Evolutionary conservation across 164 flowering plant species (phyloP).

Genomic region (Taxillus chinensis): DNA sequence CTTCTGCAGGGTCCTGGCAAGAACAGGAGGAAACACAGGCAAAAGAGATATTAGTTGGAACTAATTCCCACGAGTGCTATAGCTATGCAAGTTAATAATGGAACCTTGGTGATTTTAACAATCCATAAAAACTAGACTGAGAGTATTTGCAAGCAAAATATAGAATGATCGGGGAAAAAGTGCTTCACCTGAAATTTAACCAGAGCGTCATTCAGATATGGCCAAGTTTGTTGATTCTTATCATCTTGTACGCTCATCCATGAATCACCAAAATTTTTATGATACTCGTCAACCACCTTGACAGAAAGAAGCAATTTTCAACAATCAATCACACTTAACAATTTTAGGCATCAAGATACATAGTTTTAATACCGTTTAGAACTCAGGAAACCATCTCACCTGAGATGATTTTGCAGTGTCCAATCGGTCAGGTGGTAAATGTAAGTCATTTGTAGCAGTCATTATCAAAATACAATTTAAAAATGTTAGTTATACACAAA

Average conservation of each 20-base stretch:
- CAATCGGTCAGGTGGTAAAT: too few relatives aligned
- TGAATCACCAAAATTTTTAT: slow-evolving; percentile 80
- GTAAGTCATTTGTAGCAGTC: too few relatives aligned
- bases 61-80: too few relatives aligned
- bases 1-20: slow-evolving; percentile 90
- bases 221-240: slow-evolving; percentile 61
- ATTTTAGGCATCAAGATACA: background rate
- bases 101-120: too few relatives aligned
- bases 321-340: background rate
- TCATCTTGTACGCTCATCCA: slow-evolving; percentile 68
- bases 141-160: too few relatives aligned
- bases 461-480: too few relatives aligned
- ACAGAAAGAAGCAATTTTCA: background rate
- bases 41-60: background rate
- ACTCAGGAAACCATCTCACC: too few relatives aligned
- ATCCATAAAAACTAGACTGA: too few relatives aligned
- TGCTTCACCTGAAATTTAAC: slow-evolving; percentile 69
- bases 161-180: background rate
- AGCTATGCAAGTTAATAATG: too few relatives aligned
- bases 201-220: slow-evolving; percentile 72
- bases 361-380: too few relatives aligned
- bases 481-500: too few relatives aligned
- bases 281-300: slow-evolving; percentile 88
- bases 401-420: too few relatives aligned
- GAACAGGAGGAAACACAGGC: background rate